Evolutionary conservation across 345 rosid species (phyloP).

Genomic region (Salix udensis): DNA sequence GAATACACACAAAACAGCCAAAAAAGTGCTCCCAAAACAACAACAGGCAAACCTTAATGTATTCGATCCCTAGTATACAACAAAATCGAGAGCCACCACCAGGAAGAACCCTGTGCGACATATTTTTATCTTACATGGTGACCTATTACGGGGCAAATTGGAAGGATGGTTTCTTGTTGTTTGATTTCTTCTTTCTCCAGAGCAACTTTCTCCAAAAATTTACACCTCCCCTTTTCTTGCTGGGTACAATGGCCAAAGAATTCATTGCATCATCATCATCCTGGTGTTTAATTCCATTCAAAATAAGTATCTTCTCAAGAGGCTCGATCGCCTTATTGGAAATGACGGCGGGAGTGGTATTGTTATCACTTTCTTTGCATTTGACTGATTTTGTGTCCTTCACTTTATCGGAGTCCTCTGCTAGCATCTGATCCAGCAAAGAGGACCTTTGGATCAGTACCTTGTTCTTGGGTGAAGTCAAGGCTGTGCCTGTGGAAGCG

Average conservation of each 20-base stretch:
- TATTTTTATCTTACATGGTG: not conserved
- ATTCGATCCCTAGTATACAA: not conserved
- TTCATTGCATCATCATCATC: constrained; percentile 24
- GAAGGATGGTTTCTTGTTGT: constrained; percentile 39
- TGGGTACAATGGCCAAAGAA: constrained; percentile 55
- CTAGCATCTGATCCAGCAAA: constrained; percentile 78
- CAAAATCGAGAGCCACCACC: not conserved
- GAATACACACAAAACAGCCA: constrained; percentile 12
- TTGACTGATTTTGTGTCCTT: constrained; percentile 17
- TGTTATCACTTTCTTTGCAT: constrained; percentile 18
- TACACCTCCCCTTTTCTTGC: constrained; percentile 42
- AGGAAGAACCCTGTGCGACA: not conserved
- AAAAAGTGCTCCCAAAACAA: constrained; percentile 1
- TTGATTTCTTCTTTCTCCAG: constrained; percentile 53
- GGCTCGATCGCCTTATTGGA: constrained; percentile 34
- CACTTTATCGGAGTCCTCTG: constrained; percentile 48
- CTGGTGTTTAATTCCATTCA: constrained; percentile 8
- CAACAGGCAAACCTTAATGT: constrained; percentile 3
- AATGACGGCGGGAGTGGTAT: constrained; percentile 22
- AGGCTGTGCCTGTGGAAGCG: constrained; percentile 13
- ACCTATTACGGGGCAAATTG: constrained; percentile 27
- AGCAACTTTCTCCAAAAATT: constrained; percentile 70
- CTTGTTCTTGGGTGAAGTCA: constrained; percentile 38
- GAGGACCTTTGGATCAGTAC: constrained; percentile 57
- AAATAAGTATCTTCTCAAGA: constrained; percentile 30